These are phyloP conservation scores for Paecilomyces formosus DNA, from an alignment of 2,329 filamentous ascomycete genomes.

Conservation along the genomic window DNA sequence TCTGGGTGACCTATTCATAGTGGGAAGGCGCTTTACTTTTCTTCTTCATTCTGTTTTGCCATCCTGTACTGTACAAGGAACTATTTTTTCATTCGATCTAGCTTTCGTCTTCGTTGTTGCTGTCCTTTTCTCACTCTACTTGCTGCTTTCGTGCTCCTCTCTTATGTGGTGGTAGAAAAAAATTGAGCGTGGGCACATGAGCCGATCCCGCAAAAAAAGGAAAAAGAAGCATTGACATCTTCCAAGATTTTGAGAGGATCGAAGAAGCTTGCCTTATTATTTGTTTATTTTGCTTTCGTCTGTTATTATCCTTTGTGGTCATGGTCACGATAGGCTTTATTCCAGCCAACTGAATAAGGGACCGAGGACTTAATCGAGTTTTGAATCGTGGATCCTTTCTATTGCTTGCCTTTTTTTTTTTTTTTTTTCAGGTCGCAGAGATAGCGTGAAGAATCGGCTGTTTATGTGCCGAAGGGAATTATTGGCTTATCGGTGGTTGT, in stretches of 20 bases:
- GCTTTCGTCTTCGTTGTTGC: background rate
- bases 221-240: too few species aligned
- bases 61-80: background rate
- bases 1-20: background rate
- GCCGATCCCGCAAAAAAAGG: background rate
- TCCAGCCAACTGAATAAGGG: background rate
- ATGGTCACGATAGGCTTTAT: background rate
- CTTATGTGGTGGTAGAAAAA: background rate
- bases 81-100: slow-evolving; percentile 4
- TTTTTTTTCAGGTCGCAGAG: background rate
- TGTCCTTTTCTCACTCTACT: background rate
- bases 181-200: background rate
- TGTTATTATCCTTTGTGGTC: background rate
- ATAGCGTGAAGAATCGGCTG: too few species aligned
- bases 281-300: background rate
- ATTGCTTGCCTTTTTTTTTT: background rate
- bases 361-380: background rate
- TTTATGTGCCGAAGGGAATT: background rate
- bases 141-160: background rate
- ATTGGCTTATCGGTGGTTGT: background rate
- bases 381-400: background rate
- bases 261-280: too few species aligned
- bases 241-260: too few species aligned
- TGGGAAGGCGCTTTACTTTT: background rate
- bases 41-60: background rate